Evolutionary conservation across 1,139 yeast species (phyloP), one percentile per base, ranked within the genome.

Genomic region (Starmera stellimalicola): DNA sequence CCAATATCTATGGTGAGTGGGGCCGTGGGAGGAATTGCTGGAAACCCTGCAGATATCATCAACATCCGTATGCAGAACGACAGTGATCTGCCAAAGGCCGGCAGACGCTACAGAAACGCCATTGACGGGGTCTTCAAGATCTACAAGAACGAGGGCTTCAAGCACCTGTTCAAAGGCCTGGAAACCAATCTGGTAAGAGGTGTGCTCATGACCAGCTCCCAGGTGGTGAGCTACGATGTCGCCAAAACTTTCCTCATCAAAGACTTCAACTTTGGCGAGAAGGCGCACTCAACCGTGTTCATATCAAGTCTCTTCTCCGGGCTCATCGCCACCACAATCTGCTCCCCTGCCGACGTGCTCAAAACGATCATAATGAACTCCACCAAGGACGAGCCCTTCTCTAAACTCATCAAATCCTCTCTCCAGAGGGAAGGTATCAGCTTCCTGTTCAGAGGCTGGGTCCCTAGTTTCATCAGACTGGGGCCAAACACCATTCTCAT

Each of bases 41-140:
- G 95, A 18, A 85, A 84, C 50, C 94, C 95, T 3, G 76, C 93
- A 2, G 95, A 85, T 55, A 81, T 85, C 17, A 85, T 83, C 29
- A 85, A 85, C 48, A 81, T 85, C 41, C 71, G 95, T 56, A 85
- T 85, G 95, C 95, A 85, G 57, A 85, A 84, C 55, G 95, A 85
- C 51, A 72, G 80, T 6, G 61, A 87, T 0, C 64, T 82, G 40
- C 83, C 91, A 3, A 37, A 58, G 5, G 77, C 65, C 4, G 68
- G 75, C 46, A 69, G 88, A 54, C 69, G 95, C 52, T 85, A 85
- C 53, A 67, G 69, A 39, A 78, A 85, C 57, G 94, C 93, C 0
- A 50, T 84, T 31, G 88, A 84, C 52, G 95, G 95, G 7, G 58
- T 84, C 26, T 50, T 57, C 36, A 66, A 78, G 43, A 75, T 85